phyloP scores from a whole-genome alignment of 2,329 filamentous ascomycete species.

The Pseudocercospora eumusae region DNA sequence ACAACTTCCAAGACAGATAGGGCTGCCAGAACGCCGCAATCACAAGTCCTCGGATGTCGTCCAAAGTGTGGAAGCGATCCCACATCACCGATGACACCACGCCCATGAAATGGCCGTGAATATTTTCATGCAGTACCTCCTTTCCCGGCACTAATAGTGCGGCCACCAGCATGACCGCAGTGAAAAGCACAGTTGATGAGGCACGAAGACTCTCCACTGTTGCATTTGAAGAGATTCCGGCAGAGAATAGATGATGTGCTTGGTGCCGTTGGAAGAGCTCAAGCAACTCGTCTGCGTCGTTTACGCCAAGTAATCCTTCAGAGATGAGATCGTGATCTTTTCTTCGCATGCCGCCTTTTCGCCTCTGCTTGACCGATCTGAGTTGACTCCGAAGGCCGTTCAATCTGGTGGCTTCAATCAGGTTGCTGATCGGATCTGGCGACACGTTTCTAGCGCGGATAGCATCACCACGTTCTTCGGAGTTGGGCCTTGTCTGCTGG shows the following conservation, averaged over 20 bases:
- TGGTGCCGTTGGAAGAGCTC: conserved; percentile 12
- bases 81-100: conserved; percentile 41
- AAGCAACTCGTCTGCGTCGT: conserved; percentile 16
- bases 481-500: conserved; percentile 4
- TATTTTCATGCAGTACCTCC: conserved; percentile 14
- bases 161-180: conserved; percentile 17
- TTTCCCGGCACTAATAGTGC: conserved; percentile 15
- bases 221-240: conserved; percentile 10
- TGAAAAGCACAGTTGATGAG: conserved; percentile 21
- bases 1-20: conserved; percentile 45
- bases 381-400: conserved; percentile 19
- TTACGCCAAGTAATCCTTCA: conserved; percentile 6
- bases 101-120: conserved; percentile 19
- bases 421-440: conserved; percentile 20
- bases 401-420: conserved; percentile 20
- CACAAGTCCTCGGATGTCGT: conserved; percentile 42
- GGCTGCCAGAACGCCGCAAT: conserved; percentile 47
- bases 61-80: conserved; percentile 41
- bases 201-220: conserved; percentile 12
- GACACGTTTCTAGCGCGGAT: conserved; percentile 12
- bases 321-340: conserved; percentile 18
- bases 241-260: conserved; percentile 17
- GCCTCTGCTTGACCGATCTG: conserved; percentile 18
- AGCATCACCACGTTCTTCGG: conserved; percentile 3
- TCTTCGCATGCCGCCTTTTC: conserved; percentile 19